These are phyloP conservation scores for Erodium chrysanthum DNA, from an alignment of 441 rosid species.

Conservation along the genomic window DNA sequence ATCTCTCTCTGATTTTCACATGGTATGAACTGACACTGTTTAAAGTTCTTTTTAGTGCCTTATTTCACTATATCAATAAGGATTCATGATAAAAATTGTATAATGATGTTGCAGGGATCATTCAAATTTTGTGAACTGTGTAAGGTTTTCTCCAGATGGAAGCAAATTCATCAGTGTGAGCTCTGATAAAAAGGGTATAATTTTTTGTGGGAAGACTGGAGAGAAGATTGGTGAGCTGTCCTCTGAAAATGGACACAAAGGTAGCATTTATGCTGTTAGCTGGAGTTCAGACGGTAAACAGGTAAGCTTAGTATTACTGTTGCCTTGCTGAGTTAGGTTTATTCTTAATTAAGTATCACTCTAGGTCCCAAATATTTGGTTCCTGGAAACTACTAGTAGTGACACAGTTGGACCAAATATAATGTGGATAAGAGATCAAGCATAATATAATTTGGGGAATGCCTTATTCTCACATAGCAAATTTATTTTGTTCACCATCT, in stretches of 20 bases:
- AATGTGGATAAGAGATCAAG: not conserved
- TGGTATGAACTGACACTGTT: conserved; percentile 3
- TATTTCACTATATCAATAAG: not conserved
- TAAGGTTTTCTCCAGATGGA: conserved; percentile 89
- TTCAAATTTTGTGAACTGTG: conserved; percentile 86
- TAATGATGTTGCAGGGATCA: conserved; percentile 49
- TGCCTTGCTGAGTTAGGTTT: not conserved
- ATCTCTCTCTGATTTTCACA: not conserved
- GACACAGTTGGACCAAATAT: not conserved
- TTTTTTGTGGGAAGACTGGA: conserved; percentile 78
- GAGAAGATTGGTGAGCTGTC: conserved; percentile 69
- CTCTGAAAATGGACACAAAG: conserved; percentile 74
- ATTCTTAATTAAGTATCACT: not conserved
- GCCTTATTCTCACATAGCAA: not conserved
- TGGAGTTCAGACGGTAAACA: conserved; percentile 91
- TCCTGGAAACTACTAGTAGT: not conserved
- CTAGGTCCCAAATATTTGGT: not conserved
- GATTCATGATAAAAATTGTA: not conserved
- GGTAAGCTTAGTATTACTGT: conserved; percentile 29
- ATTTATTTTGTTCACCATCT: not conserved
- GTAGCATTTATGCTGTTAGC: conserved; percentile 80
- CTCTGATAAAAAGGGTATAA: conserved; percentile 79
- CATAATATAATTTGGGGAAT: conserved; percentile 1
- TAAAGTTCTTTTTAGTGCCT: not conserved
- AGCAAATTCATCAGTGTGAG: conserved; percentile 79